A percentile compares a stretch with the other conserved stretches of the same genome.
Evolutionary conservation across 345 rosid genomes (phyloP).

Genomic region (Physaria fendleri): DNA sequence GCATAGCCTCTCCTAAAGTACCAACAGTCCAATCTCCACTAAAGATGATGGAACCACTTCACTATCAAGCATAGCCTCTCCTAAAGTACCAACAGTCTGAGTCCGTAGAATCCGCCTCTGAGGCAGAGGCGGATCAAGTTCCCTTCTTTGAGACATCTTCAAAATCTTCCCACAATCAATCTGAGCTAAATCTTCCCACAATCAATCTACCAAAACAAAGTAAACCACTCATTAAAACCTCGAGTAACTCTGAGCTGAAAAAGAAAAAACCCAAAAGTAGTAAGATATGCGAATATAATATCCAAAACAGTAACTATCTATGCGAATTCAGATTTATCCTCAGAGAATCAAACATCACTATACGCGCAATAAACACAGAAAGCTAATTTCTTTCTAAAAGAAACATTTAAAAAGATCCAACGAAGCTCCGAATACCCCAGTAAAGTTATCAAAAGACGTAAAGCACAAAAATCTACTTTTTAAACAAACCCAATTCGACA

Average conservation of each 20-base stretch:
- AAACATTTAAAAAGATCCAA: neutral
- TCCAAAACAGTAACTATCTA: conserved; percentile 13
- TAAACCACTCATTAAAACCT: conserved; percentile 5
- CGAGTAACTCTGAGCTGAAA: neutral
- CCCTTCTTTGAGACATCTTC: conserved; percentile 49
- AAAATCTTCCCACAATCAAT: conserved; percentile 1
- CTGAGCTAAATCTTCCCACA: conserved; percentile 10
- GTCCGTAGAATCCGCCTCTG: conserved; percentile 49
- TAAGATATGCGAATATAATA: neutral
- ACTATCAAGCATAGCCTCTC: conserved; percentile 60
- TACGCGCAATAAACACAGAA: conserved; percentile 9
- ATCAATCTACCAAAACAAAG: conserved; percentile 4
- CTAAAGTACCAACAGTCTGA: conserved; percentile 50
- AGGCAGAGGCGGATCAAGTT: conserved; percentile 33
- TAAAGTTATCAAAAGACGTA: conserved; percentile 1
- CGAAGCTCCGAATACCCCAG: neutral
- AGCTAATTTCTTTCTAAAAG: conserved; percentile 12
- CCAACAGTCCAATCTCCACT: conserved; percentile 50
- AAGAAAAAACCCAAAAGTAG: neutral
- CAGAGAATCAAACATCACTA: neutral
- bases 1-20: conserved; percentile 51
- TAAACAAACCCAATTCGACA: neutral
- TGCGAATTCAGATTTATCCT: neutral
- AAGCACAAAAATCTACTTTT: conserved; percentile 9
- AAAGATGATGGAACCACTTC: conserved; percentile 64